Conservation (phyloP, 2,329 filamentous ascomycete species). For the Colletotrichum karsti region DNA sequence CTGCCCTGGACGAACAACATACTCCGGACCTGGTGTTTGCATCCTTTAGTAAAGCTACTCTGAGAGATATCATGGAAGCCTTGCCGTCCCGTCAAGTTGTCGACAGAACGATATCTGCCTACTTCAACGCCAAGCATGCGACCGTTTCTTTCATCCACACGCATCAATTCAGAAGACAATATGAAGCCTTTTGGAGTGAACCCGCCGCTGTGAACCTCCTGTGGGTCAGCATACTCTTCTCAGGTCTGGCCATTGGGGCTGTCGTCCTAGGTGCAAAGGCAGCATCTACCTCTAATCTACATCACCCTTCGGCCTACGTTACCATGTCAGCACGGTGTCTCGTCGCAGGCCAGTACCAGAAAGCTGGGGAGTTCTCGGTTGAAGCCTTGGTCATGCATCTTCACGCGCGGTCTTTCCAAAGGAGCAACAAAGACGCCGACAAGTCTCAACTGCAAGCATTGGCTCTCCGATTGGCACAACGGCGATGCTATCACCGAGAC, state of each 20-base stretch:
- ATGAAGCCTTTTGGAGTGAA: conserved; percentile 54
- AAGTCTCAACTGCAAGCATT: neutral
- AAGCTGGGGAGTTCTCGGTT: conserved; percentile 52
- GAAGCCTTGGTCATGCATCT: conserved; percentile 57
- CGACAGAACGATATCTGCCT: conserved; percentile 44
- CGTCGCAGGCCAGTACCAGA: conserved; percentile 54
- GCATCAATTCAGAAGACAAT: conserved; percentile 55
- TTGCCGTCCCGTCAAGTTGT: conserved; percentile 45
- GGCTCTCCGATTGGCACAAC: neutral
- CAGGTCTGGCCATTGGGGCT: conserved; percentile 51
- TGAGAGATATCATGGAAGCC: conserved; percentile 39
- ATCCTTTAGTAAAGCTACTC: conserved; percentile 34
- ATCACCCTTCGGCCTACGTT: conserved; percentile 40
- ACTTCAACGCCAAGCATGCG: conserved; percentile 48
- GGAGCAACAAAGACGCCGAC: neutral
- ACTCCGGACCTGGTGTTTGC: conserved; percentile 41
- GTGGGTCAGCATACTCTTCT: conserved; percentile 61
- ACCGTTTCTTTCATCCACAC: conserved; percentile 47
- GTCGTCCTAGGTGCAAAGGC: conserved; percentile 41
- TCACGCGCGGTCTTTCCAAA: conserved; percentile 43
- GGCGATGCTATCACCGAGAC: neutral
- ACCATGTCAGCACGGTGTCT: conserved; percentile 54
- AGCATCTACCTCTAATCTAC: conserved; percentile 32
- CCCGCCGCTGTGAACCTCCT: conserved; percentile 49
- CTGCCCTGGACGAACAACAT: neutral